A percentile compares a stretch with the other conserved stretches of the same genome.
phyloP scores from a whole-genome alignment of 345 rosid species.

The Boechera stricta region DNA sequence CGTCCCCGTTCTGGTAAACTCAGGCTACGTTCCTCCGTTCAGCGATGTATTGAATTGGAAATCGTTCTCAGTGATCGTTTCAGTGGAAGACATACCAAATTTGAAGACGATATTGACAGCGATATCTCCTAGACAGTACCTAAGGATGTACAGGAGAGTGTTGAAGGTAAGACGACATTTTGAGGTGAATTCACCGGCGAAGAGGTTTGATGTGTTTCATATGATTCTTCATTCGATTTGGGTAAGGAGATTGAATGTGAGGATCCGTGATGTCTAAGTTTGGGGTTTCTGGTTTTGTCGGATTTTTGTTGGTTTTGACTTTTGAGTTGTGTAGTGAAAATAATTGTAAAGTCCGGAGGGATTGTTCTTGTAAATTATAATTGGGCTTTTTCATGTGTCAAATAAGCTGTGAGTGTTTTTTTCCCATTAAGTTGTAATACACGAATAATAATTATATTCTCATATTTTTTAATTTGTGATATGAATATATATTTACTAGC shows the following conservation, averaged over 20 bases:
- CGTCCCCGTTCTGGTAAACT: constrained; percentile 83
- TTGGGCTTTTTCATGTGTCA: background rate
- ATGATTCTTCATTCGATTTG: constrained; percentile 95
- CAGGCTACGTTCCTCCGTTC: constrained; percentile 84
- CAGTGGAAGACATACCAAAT: constrained; percentile 71
- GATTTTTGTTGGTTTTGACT: constrained; percentile 2
- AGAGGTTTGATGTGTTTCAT: constrained; percentile 84
- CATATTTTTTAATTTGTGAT: background rate
- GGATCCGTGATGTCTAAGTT: constrained; percentile 50
- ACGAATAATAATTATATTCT: background rate
- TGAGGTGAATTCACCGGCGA: constrained; percentile 76
- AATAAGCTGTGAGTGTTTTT: background rate
- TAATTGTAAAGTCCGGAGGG: background rate
- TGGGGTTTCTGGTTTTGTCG: background rate
- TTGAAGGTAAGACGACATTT: constrained; percentile 73
- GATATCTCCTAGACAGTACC: constrained; percentile 75
- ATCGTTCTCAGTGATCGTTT: constrained; percentile 68
- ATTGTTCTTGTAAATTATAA: background rate
- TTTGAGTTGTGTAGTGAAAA: constrained; percentile 5
- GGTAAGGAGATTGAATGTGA: constrained; percentile 79
- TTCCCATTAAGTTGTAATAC: constrained; percentile 13
- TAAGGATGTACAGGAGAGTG: constrained; percentile 85
- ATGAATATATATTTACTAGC: background rate
- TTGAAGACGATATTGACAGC: constrained; percentile 65
- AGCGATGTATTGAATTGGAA: constrained; percentile 88